These are phyloP conservation scores for Gynochthodes officinalis DNA, from an alignment of 257 asterid genomes.

Conservation along the genomic window DNA sequence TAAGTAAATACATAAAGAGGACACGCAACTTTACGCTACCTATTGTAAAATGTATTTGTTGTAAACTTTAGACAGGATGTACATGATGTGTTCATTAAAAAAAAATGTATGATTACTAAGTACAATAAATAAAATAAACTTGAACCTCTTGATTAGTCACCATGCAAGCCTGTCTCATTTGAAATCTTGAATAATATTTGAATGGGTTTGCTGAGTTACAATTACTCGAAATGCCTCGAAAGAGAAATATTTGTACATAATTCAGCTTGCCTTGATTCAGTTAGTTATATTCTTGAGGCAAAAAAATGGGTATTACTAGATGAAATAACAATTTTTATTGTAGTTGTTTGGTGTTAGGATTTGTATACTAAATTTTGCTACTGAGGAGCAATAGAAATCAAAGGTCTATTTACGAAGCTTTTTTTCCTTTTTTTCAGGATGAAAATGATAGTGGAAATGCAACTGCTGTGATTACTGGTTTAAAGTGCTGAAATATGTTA, in stretches of 20 bases:
- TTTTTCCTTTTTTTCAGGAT: neutral
- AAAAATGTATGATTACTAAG: too few species aligned
- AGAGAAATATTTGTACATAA: too few species aligned
- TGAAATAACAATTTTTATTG: neutral
- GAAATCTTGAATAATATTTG: neutral
- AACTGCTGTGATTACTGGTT: neutral
- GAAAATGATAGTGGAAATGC: neutral
- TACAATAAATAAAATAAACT: neutral
- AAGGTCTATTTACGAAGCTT: neutral
- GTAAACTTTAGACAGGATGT: neutral
- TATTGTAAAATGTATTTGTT: neutral
- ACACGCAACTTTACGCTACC: neutral
- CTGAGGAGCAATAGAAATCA: neutral
- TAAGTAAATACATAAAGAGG: too few species aligned
- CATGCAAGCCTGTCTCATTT: neutral
- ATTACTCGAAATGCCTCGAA: neutral
- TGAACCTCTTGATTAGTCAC: too few species aligned
- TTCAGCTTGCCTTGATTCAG: neutral
- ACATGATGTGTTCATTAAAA: neutral
- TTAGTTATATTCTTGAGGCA: neutral
- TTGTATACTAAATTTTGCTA: neutral
- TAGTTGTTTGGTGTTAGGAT: neutral
- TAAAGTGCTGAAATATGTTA: neutral
- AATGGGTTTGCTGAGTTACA: neutral
- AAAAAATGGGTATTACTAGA: neutral